Evolutionary conservation across 2,329 filamentous ascomycete genomes (phyloP), one percentile per base, ranked within the genome.

Genomic region (Calonectria hongkongensis): DNA sequence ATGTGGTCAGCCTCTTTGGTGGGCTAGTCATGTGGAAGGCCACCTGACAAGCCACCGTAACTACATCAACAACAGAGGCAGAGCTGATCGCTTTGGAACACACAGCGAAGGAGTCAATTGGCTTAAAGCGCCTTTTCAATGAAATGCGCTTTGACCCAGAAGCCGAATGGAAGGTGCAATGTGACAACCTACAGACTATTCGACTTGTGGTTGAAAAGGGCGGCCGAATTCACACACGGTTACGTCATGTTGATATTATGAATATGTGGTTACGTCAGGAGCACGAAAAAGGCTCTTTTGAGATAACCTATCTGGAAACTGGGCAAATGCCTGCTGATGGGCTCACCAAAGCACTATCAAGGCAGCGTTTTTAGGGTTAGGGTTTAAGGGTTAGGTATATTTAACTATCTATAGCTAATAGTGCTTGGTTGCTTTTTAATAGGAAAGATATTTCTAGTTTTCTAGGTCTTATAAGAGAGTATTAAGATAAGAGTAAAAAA

Each of bases 191-290:
- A 21, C 45, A 48, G 45, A 48, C 45, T 48, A 48, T 48, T 13
- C 45, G 45, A 2, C 16, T 48, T 7, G 45, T 48, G 9, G 7
- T 48, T 7, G 45, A 18, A 48, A 18, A 48, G 16, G n/a, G 16
- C 7, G 45, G n/a, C 7, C 45, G 45, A 13, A 48, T 48, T 7
- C 10, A 48, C 45, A 21, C 45, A 18, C 45, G 45, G 7, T 18
- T 48, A 8, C 45, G n/a, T 9, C 16, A 48, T 18, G n/a, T 48
- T 18, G 45, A 48, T 48, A 48, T 48, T 21, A 7, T 13, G 10
- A 48, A 48, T 48, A 13, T 48, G n/a, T 48, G n/a, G 45, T n/a
- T 48, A 48, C 15, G 45, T 7, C 45, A 48, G 45, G n/a, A 48
- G n/a, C n/a, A 48, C 16, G 7, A n/a, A n/a, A 48, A 48, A 18